Evolutionary conservation across 2,329 filamentous ascomycete genomes (phyloP).

Genomic region (Pseudocercospora fijiensis): DNA sequence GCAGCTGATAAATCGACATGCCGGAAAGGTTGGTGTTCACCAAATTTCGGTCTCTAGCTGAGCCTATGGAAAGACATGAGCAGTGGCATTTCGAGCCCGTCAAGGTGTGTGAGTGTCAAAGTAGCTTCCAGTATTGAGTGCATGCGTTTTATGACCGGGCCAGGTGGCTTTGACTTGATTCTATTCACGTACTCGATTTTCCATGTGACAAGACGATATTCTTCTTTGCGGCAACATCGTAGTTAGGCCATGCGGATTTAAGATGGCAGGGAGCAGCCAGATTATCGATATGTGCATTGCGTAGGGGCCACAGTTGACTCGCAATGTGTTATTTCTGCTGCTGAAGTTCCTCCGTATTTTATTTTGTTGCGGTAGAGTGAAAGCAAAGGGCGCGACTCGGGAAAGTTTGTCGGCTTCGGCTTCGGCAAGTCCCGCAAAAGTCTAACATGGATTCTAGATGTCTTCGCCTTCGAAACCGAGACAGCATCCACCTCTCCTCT

Average conservation of each 20-base stretch:
- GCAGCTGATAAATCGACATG: neutral
- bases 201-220: neutral
- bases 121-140: neutral
- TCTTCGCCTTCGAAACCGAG: slow-evolving; percentile 1
- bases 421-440: neutral
- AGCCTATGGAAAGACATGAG: neutral
- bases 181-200: neutral
- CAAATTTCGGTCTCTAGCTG: neutral
- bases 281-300: neutral
- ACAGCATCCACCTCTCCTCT: neutral
- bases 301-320: neutral
- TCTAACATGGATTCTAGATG: neutral
- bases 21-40: slow-evolving; percentile 3
- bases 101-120: neutral
- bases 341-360: neutral
- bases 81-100: neutral
- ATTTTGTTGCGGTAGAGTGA: neutral
- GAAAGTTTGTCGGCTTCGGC: neutral
- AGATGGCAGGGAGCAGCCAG: too few relatives aligned
- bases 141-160: neutral
- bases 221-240: neutral
- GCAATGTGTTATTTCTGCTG: neutral
- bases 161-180: neutral
- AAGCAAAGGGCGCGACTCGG: neutral
- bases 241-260: neutral